phyloP scores from a whole-genome alignment of 2,329 filamentous ascomycete species.

The Microcyclospora tardicrescens region DNA sequence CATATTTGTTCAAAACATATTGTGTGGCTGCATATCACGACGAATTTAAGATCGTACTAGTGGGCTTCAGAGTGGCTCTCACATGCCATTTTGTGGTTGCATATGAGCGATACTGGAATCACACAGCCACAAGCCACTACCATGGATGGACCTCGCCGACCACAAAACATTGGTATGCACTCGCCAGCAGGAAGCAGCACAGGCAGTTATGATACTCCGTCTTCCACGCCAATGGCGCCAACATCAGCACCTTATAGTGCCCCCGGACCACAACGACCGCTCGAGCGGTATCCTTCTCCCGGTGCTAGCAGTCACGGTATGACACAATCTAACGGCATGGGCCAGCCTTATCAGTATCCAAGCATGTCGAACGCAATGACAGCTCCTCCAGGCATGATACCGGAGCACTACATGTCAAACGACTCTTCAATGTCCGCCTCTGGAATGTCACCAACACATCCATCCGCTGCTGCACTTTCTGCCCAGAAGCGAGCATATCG shows the following conservation, averaged over 20 bases:
- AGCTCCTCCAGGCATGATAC: constrained; percentile 9
- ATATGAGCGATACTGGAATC: no score
- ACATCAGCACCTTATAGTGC: constrained; percentile 1
- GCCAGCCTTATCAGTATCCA: constrained; percentile 11
- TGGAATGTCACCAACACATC: constrained; percentile 19
- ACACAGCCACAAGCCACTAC: no score
- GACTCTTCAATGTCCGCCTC: constrained; percentile 16
- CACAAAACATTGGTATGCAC: neutral
- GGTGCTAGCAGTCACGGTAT: neutral
- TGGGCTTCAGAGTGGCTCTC: no score
- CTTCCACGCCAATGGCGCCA: constrained; percentile 1
- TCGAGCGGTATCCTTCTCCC: constrained; percentile 3
- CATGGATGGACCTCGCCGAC: constrained; percentile 1
- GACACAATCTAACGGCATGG: constrained; percentile 10
- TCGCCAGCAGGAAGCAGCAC: neutral
- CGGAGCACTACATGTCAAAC: constrained; percentile 17
- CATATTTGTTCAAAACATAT: no score
- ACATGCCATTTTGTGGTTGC: no score
- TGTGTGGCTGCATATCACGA: no score
- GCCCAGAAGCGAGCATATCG: constrained; percentile 84
- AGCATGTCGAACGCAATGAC: constrained; percentile 5
- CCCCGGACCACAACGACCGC: constrained; percentile 1
- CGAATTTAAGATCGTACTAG: no score
- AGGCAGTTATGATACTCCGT: constrained; percentile 1
- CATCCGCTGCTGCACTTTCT: constrained; percentile 41